Evolutionary conservation across 139 green algal species (phyloP).

Genomic region (Chlamydomonas sp.): DNA sequence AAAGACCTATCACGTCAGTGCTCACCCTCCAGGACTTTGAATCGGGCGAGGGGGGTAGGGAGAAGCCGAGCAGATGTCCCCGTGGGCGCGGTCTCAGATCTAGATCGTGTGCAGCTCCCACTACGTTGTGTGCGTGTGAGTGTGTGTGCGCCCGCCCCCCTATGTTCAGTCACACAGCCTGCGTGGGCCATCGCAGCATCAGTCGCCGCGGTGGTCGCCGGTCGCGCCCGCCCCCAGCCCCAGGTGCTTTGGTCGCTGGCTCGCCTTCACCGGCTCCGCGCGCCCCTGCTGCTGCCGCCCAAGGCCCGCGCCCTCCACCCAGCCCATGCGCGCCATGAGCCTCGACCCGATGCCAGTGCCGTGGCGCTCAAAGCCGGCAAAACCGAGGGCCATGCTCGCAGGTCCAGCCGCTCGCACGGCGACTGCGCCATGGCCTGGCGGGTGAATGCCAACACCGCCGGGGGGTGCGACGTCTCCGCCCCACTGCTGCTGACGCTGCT

Average conservation of each 20-base stretch:
- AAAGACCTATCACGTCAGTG: no score
- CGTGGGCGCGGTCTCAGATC: no score
- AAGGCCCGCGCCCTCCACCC: conserved; percentile 24
- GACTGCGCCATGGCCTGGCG: background rate
- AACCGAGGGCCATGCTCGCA: conserved; percentile 19
- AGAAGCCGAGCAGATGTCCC: no score
- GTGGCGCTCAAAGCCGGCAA: conserved; percentile 33
- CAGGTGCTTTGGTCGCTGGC: conserved; percentile 17
- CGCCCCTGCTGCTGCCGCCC: conserved; percentile 26
- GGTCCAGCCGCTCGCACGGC: background rate
- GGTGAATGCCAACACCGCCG: no score
- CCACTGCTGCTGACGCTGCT: conserved; percentile 3
- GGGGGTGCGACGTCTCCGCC: background rate
- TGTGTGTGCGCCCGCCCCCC: no score
- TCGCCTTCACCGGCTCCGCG: conserved; percentile 26
- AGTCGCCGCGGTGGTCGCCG: no score
- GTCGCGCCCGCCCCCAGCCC: conserved; percentile 36
- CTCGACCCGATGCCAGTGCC: conserved; percentile 29
- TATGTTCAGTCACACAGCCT: no score
- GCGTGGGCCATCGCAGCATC: no score
- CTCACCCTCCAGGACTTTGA: no score
- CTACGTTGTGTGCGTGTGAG: no score
- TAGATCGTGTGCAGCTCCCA: no score
- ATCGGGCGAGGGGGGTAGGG: no score
- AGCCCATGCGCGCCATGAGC: conserved; percentile 37